These are phyloP conservation scores for Coprinopsis cinerea DNA, from an alignment of 768 basidiomycete genomes.

Conservation along the genomic window DNA sequence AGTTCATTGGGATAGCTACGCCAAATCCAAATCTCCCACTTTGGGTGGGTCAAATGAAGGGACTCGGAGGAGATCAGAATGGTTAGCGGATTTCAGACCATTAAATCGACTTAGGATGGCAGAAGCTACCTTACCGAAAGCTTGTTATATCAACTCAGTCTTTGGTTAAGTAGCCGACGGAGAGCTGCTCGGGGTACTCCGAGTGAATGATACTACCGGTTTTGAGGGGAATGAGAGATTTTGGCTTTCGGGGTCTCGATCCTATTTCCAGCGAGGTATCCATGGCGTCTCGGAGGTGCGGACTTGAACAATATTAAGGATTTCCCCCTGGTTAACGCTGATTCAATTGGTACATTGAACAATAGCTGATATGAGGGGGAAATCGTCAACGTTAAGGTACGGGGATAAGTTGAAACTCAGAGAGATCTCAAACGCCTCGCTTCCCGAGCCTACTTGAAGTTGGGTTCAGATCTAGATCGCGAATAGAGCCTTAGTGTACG, in stretches of 20 bases:
- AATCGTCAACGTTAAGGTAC: not conserved
- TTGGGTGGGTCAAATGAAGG: not conserved
- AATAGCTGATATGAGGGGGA: not conserved
- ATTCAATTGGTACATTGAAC: not conserved
- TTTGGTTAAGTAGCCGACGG: not conserved
- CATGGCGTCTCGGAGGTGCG: not conserved
- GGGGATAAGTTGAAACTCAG: conserved; percentile 8
- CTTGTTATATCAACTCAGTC: not conserved
- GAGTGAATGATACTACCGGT: not conserved
- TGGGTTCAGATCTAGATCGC: not conserved
- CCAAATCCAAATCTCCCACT: not conserved
- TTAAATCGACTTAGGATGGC: not conserved
- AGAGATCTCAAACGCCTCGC: conserved; percentile 12
- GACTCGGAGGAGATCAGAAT: not conserved
- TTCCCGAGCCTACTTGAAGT: conserved; percentile 4
- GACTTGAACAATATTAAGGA: not conserved
- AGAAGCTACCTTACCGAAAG: conserved; percentile 7
- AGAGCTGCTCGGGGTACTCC: not conserved
- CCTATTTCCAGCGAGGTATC: not conserved
- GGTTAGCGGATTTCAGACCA: not conserved
- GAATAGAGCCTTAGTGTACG: not conserved
- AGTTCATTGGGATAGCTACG: no score
- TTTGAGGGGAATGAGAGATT: not conserved
- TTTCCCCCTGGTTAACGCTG: not conserved
- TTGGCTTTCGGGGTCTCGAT: conserved; percentile 2